Conservation (phyloP, 495 filamentous ascomycete species). For the Aspergillus saccharolyticus region DNA sequence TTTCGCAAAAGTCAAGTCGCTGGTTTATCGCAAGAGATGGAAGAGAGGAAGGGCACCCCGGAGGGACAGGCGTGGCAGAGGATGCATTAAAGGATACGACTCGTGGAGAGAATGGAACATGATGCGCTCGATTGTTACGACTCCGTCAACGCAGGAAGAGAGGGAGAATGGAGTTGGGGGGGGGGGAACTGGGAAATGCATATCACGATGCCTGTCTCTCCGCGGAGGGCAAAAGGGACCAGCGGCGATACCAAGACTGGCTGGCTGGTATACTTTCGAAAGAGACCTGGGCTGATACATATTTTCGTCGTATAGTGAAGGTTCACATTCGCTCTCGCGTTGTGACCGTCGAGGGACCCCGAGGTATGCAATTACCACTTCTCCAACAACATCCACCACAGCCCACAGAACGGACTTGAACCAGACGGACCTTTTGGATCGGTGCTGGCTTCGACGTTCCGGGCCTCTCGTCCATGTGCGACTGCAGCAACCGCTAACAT, state of each 20-base stretch:
- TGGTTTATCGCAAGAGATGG: background rate
- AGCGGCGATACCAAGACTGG: background rate
- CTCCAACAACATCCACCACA: background rate
- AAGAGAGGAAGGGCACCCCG: background rate
- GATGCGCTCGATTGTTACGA: slow-evolving; percentile 2
- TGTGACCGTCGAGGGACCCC: slow-evolving; percentile 93
- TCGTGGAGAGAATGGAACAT: background rate
- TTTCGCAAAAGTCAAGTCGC: background rate
- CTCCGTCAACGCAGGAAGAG: background rate
- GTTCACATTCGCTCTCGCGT: slow-evolving; percentile 90
- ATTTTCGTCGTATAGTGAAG: slow-evolving; percentile 64
- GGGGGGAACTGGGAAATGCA: background rate
- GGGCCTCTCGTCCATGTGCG: background rate
- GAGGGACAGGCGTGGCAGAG: slow-evolving; percentile 4
- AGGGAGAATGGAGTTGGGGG: background rate
- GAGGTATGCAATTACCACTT: slow-evolving; percentile 50
- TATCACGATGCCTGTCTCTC: background rate
- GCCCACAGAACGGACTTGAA: background rate
- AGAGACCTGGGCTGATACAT: slow-evolving; percentile 21
- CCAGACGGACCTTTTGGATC: background rate
- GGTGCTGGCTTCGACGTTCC: background rate
- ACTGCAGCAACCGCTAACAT: slow-evolving; percentile 10
- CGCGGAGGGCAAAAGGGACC: background rate
- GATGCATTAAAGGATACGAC: slow-evolving; percentile 3
- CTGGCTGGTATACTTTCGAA: background rate